phyloP scores from a whole-genome alignment of 768 basidiomycete species.

The Gymnopilus dilepis region DNA sequence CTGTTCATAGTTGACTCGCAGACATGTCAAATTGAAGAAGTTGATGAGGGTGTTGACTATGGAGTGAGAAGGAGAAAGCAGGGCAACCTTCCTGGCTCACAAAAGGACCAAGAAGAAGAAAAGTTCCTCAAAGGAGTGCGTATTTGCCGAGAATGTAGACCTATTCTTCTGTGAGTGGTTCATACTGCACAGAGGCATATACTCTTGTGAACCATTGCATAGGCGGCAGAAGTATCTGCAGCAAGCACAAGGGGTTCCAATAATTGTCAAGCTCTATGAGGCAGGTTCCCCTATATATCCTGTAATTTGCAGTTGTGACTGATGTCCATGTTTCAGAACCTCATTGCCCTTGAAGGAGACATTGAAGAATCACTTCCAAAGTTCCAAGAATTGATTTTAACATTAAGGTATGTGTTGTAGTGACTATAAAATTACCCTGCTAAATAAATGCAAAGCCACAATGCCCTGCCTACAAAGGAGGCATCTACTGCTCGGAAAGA shows the following conservation, averaged over 20 bases:
- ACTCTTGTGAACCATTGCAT: background rate
- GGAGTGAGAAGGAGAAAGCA: conserved; percentile 65
- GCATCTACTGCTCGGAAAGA: conserved; percentile 77
- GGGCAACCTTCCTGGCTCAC: conserved; percentile 36
- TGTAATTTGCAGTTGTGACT: background rate
- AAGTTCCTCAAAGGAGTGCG: conserved; percentile 90
- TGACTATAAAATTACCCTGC: background rate
- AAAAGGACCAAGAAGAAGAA: conserved; percentile 56
- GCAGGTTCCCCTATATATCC: conserved; percentile 39
- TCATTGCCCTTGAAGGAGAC: conserved; percentile 81
- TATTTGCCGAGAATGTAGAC: conserved; percentile 84
- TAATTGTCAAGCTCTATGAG: conserved; percentile 74
- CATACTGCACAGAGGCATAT: background rate
- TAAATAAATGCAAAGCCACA: conserved; percentile 31
- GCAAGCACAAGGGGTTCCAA: conserved; percentile 61
- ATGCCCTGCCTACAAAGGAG: conserved; percentile 65
- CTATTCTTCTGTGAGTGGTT: conserved; percentile 71
- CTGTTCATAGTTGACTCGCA: conserved; percentile 87
- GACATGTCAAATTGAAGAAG: conserved; percentile 81
- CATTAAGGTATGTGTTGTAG: conserved; percentile 58
- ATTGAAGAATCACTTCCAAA: conserved; percentile 88
- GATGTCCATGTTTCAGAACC: conserved; percentile 46
- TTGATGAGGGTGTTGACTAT: conserved; percentile 82
- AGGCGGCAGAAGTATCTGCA: conserved; percentile 84
- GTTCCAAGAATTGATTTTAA: conserved; percentile 85